Percentiles rank a stretch among this genome's conserved stretches.
These are phyloP conservation scores for Aspergillus fijiensis DNA, from an alignment of 2,329 filamentous ascomycete species.

Conservation along the genomic window DNA sequence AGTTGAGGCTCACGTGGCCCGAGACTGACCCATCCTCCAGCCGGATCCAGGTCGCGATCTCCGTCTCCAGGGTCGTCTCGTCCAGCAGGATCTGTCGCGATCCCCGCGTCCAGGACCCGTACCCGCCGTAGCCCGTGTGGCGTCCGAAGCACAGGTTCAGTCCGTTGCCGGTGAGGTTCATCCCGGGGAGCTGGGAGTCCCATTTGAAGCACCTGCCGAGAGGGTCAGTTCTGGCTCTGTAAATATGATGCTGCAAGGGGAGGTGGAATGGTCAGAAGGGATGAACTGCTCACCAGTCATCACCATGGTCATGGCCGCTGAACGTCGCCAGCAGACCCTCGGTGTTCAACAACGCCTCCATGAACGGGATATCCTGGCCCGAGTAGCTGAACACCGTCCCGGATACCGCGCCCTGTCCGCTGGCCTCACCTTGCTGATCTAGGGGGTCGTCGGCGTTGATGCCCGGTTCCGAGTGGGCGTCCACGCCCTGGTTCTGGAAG, in stretches of 20 bases:
- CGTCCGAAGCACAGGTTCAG: slow-evolving; percentile 59
- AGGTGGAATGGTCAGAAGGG: slow-evolving; percentile 32
- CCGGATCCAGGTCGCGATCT: slow-evolving; percentile 59
- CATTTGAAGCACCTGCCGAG: slow-evolving; percentile 42
- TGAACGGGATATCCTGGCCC: slow-evolving; percentile 60
- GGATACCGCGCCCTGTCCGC: slow-evolving; percentile 5
- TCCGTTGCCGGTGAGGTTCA: slow-evolving; percentile 44
- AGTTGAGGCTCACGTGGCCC: slow-evolving; percentile 56
- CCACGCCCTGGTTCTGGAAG: slow-evolving; percentile 47
- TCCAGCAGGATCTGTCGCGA: slow-evolving; percentile 56
- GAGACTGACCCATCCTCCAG: slow-evolving; percentile 57
- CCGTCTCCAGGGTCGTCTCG: slow-evolving; percentile 39
- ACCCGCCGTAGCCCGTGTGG: slow-evolving; percentile 69
- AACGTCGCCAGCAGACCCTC: slow-evolving; percentile 59
- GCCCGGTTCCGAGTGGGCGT: slow-evolving; percentile 45
- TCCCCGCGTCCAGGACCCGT: slow-evolving; percentile 64
- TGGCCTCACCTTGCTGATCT: slow-evolving; percentile 23
- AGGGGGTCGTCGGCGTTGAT: slow-evolving; percentile 48
- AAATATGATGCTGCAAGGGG: neutral
- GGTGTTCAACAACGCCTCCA: slow-evolving; percentile 59
- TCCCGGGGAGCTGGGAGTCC: slow-evolving; percentile 28
- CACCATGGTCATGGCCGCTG: slow-evolving; percentile 66
- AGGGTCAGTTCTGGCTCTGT: neutral
- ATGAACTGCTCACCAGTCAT: slow-evolving; percentile 56
- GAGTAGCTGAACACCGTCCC: slow-evolving; percentile 29